Base-by-base conservation (phyloP, 2,329 filamentous ascomycete species). In the Penicillium sp. region DNA sequence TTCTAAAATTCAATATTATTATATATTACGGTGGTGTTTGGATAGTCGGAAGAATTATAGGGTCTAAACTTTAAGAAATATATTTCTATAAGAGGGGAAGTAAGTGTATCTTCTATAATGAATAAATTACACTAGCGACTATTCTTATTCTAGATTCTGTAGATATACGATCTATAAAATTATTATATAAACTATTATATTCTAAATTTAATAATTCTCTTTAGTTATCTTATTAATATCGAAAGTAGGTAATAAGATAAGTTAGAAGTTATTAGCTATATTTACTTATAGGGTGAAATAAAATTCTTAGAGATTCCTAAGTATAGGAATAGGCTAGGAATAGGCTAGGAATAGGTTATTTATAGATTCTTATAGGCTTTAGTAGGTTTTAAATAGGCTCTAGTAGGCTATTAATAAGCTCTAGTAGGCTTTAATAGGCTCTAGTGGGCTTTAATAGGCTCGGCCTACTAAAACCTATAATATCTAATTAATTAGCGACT, bases 111-210 rank as follows among this genome's bases (percentile, higher is more conserved):
- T 49, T 49, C 17, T 1, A 49, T 26, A 10, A 22, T 49, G 24
- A 49, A 49, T 10, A 49, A 28, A 49, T 49, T 15, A 49, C 28
- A 49, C 24, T 49, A 49, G 45, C 45, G 22, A 49, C 45, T 49
- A n/a, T n/a, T 49, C 45, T 49, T 49, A 28, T 49, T 49, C 45
- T 49, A 28, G 22, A 49, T 49, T 28, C 24, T 7, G 19, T 49
- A 22, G 45, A 49, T 15, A 49, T 49, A 49, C 22, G 28, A 49
- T 49, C 19, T 49, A 7, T 49, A 49, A 26, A 3, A 49, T 26
- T 49, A 49, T 28, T 49, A 6, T 22, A 49, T 17, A 19, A 42
- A 42, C 5, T 17, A 15, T 42, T 42, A 42, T 42, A 42, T 42
- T 42, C 38, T 42, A 42, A 19, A 49, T 28, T 28, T 17, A 49